A percentile compares a stretch with the other conserved stretches of the same genome.
Evolutionary conservation across 2,329 filamentous ascomycete genomes (phyloP).

Genomic region (Phaeosphaeria sp.): DNA sequence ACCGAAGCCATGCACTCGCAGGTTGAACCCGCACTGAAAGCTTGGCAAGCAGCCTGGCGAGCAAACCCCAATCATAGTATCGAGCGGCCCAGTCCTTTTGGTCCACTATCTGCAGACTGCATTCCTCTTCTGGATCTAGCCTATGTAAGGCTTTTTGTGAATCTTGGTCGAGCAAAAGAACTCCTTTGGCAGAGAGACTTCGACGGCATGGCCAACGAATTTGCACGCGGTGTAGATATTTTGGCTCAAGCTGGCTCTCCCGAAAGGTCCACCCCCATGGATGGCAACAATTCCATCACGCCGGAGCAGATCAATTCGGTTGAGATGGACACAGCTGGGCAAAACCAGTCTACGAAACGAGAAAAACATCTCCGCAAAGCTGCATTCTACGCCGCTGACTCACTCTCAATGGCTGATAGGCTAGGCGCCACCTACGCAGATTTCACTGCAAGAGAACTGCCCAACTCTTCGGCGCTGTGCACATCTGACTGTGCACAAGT

Average conservation of each 20-base stretch:
- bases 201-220: slow-evolving; percentile 86
- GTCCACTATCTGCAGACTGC: slow-evolving; percentile 85
- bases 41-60: slow-evolving; percentile 93
- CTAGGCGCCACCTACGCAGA: slow-evolving; percentile 86
- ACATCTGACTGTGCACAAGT: slow-evolving; percentile 94
- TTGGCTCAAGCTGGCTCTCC: slow-evolving; percentile 74
- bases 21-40: slow-evolving; percentile 90
- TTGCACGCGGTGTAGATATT: slow-evolving; percentile 78
- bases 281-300: slow-evolving; percentile 33
- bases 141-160: slow-evolving; percentile 90
- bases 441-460: slow-evolving; percentile 81
- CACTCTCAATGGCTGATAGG: slow-evolving; percentile 85
- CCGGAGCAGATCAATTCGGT: slow-evolving; percentile 28
- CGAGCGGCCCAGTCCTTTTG: slow-evolving; percentile 84
- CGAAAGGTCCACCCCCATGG: slow-evolving; percentile 43
- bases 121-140: slow-evolving; percentile 91
- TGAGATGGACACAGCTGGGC: slow-evolving; percentile 34
- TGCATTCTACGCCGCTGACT: slow-evolving; percentile 94
- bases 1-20: slow-evolving; percentile 96
- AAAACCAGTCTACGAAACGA: slow-evolving; percentile 68
- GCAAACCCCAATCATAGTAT: slow-evolving; percentile 84
- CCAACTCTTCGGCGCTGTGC: slow-evolving; percentile 89
- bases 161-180: slow-evolving; percentile 89
- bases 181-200: slow-evolving; percentile 94
- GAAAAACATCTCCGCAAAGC: slow-evolving; percentile 91